Evolutionary conservation across 768 basidiomycete genomes (phyloP).

Genomic region (Boletus insuetus): DNA sequence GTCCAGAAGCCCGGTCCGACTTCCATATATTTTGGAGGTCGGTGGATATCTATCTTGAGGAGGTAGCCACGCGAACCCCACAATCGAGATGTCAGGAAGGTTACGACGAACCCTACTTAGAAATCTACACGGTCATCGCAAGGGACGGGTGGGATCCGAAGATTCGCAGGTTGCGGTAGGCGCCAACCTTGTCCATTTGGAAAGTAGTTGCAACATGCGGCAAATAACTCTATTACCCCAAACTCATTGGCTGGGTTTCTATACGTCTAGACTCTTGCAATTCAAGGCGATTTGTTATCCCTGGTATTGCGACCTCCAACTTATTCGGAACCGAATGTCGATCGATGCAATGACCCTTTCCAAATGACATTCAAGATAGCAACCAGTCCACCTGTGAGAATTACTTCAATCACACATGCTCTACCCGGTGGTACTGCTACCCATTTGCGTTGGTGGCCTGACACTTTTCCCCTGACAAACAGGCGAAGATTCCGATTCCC

Average conservation of each 20-base stretch:
- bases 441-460: constrained; percentile 3
- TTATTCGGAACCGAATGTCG: background rate
- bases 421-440: no score
- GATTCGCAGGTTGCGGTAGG: background rate
- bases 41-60: background rate
- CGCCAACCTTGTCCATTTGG: constrained; percentile 4
- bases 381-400: background rate
- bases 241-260: background rate
- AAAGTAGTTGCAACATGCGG: background rate
- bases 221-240: background rate
- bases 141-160: background rate
- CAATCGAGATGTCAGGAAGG: background rate
- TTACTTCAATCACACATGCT: no score
- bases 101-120: background rate
- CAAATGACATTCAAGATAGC: background rate
- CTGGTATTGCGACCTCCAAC: background rate
- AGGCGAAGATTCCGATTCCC: background rate
- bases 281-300: background rate
- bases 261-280: background rate
- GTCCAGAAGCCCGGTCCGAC: background rate
- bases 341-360: no score
- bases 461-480: background rate
- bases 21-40: background rate
- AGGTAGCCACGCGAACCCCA: constrained; percentile 1
- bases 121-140: background rate